Percentiles rank a stretch among this genome's conserved stretches.
phyloP scores from a whole-genome alignment of 108 stramenopile genomes.

The Nannochloropsis oceanica region DNA sequence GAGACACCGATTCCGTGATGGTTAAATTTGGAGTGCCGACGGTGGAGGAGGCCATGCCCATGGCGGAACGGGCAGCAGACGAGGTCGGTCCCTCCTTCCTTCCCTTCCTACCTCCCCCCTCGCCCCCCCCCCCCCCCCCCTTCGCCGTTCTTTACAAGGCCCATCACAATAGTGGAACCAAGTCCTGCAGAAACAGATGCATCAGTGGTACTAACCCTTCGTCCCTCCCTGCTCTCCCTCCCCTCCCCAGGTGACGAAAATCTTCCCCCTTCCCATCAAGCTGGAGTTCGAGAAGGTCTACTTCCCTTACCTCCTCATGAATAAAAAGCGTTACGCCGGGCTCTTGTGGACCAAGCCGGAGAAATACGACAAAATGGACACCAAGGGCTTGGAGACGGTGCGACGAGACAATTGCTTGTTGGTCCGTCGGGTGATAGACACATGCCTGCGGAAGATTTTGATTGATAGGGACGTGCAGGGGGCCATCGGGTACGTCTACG shows the following conservation, averaged over 20 bases:
- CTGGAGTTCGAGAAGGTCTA: constrained; percentile 98
- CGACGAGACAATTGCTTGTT: constrained; percentile 96
- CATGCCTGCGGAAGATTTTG: constrained; percentile 89
- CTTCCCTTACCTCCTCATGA: constrained; percentile 94
- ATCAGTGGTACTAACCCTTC: not conserved
- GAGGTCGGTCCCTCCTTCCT: too few species aligned
- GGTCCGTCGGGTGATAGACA: constrained; percentile 88
- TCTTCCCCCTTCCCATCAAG: constrained; percentile 75
- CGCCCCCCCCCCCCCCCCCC: too few species aligned
- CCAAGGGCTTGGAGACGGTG: constrained; percentile 95
- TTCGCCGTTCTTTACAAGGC: not conserved
- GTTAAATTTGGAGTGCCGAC: constrained; percentile 88
- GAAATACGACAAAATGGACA: constrained; percentile 97
- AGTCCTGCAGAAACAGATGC: too few species aligned
- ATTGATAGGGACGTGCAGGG: constrained; percentile 75
- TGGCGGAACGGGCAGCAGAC: constrained; percentile 83
- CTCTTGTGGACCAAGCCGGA: constrained; percentile 86
- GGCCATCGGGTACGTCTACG: constrained; percentile 78
- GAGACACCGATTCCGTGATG: constrained; percentile 97
- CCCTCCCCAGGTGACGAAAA: constrained; percentile 42
- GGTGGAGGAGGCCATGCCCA: constrained; percentile 78
- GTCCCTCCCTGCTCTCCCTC: not conserved
- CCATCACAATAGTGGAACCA: too few species aligned
- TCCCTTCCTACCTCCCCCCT: too few species aligned
- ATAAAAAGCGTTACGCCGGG: constrained; percentile 99